phyloP scores from a whole-genome alignment of 192 early-diverging fungal species.

The Entomortierella chlamydospora region DNA sequence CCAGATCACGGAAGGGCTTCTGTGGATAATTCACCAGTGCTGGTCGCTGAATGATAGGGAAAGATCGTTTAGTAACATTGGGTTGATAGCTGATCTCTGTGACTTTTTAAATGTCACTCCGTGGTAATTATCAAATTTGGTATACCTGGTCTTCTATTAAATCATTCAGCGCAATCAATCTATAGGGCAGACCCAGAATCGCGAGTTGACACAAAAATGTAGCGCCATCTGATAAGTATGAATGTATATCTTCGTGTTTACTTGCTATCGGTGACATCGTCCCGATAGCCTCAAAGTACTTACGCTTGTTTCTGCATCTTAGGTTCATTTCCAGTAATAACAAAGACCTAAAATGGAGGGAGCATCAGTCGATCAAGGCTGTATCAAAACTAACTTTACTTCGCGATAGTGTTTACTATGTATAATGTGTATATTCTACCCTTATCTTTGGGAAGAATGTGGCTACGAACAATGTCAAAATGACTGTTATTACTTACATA shows the following conservation, averaged over 20 bases:
- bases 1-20: conserved; percentile 3
- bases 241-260: no score
- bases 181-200: background rate
- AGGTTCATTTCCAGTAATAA: conserved; percentile 10
- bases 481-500: conserved; percentile 7
- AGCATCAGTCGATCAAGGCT: background rate
- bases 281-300: background rate
- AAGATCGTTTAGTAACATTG: background rate
- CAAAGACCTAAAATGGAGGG: conserved; percentile 13
- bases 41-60: background rate
- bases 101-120: background rate
- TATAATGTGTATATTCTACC: no score
- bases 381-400: no score
- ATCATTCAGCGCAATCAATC: conserved; percentile 9
- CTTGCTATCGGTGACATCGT: no score
- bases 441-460: background rate
- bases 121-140: no score
- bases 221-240: background rate
- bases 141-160: conserved; percentile 11
- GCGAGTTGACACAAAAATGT: background rate
- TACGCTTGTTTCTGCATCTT: conserved; percentile 30
- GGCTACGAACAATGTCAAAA: no score
- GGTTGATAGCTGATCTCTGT: background rate
- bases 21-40: background rate
- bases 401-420: no score